These are phyloP conservation scores for Boletus edulis DNA, from an alignment of 768 basidiomycete genomes.

Conservation along the genomic window DNA sequence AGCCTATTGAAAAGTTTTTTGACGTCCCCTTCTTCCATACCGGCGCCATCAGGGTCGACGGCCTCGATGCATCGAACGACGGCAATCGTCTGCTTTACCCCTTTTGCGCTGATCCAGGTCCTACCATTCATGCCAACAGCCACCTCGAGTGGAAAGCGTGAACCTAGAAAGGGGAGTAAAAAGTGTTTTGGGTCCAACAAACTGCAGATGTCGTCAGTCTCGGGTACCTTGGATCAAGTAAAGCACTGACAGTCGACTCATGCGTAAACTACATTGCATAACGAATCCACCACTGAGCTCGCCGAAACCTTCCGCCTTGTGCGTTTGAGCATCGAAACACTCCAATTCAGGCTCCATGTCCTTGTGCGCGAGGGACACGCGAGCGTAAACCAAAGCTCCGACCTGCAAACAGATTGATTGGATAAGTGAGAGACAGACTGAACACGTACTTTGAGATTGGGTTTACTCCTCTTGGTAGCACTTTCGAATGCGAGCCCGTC, in stretches of 20 bases:
- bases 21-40: constrained; percentile 52
- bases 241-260: constrained; percentile 75
- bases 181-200: constrained; percentile 81
- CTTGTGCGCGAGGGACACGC: constrained; percentile 90
- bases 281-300: constrained; percentile 90
- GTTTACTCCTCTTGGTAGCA: constrained; percentile 91
- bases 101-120: constrained; percentile 83
- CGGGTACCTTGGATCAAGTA: background rate
- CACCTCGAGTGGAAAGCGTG: constrained; percentile 79
- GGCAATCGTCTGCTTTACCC: constrained; percentile 70
- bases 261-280: constrained; percentile 74
- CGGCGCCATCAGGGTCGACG: constrained; percentile 71
- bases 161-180: constrained; percentile 76
- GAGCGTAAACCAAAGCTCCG: constrained; percentile 86
- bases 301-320: constrained; percentile 90
- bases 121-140: constrained; percentile 92
- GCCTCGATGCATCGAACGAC: constrained; percentile 77
- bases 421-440: background rate
- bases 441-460: constrained; percentile 77
- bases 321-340: constrained; percentile 92
- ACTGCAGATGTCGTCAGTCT: constrained; percentile 37
- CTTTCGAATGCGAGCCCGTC: constrained; percentile 95
- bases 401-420: constrained; percentile 49
- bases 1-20: constrained; percentile 51
- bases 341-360: constrained; percentile 99